Evolutionary conservation across 345 rosid species (phyloP).

Genomic region (Erodium maritimum): DNA sequence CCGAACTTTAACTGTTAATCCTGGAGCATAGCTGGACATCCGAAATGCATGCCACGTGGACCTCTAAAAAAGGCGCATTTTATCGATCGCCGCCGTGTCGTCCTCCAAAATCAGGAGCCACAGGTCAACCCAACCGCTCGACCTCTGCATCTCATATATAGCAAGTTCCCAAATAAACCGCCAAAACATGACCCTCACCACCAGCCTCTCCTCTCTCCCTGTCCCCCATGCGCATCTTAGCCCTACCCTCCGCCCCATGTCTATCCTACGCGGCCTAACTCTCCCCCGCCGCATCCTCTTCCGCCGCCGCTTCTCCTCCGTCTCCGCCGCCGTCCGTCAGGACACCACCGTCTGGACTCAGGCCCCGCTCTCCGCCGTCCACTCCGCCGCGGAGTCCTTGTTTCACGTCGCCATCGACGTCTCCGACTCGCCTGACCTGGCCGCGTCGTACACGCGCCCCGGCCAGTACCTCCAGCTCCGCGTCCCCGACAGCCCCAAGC

Average conservation of each 20-base stretch:
- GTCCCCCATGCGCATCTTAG: conserved; percentile 35
- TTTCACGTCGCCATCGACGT: conserved; percentile 74
- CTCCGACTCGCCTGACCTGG: conserved; percentile 66
- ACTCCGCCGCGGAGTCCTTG: conserved; percentile 75
- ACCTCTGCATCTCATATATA: conserved; percentile 13
- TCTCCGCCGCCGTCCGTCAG: too few species aligned
- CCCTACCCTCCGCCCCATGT: too few species aligned
- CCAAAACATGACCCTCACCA: too few species aligned
- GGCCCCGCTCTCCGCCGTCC: too few species aligned
- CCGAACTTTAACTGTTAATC: conserved; percentile 6
- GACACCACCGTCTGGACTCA: too few species aligned
- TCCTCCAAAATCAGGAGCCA: too few species aligned
- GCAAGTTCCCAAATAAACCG: neutral
- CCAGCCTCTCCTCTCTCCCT: conserved; percentile 4
- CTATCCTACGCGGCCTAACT: too few species aligned
- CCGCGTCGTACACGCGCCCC: conserved; percentile 40
- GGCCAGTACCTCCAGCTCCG: conserved; percentile 96
- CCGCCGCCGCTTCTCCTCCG: too few species aligned
- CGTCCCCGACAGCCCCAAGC: conserved; percentile 48
- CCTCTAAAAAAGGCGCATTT: neutral
- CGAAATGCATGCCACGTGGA: conserved; percentile 30
- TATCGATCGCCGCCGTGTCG: conserved; percentile 24
- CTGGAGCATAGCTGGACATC: conserved; percentile 1
- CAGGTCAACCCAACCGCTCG: too few species aligned
- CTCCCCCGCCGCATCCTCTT: too few species aligned